These are phyloP conservation scores for Ustilago lituana DNA, from an alignment of 1,284 basidiomycete genomes.

Conservation along the genomic window DNA sequence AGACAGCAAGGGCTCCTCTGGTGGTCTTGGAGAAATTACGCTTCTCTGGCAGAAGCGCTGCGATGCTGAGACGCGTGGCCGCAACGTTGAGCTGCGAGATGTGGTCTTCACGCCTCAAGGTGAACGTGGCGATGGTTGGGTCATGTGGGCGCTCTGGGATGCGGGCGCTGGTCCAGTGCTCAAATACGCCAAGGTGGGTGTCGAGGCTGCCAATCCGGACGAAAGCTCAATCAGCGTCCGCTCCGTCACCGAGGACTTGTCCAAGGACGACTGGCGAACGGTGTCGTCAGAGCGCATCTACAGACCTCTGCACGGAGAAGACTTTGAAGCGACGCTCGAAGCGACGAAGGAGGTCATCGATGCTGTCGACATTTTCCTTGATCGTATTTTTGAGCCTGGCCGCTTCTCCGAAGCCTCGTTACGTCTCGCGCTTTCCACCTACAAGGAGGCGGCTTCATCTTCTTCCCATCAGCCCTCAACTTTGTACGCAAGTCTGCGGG, in stretches of 20 bases:
- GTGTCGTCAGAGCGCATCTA: slow-evolving; percentile 42
- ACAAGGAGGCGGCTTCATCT: slow-evolving; percentile 29
- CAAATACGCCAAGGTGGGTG: slow-evolving; percentile 44
- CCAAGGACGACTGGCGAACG: slow-evolving; percentile 50
- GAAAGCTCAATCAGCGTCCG: slow-evolving; percentile 35
- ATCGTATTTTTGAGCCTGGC: slow-evolving; percentile 56
- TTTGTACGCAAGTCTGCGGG: slow-evolving; percentile 33
- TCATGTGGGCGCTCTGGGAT: slow-evolving; percentile 63
- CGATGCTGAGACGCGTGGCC: slow-evolving; percentile 48
- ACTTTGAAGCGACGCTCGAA: slow-evolving; percentile 56
- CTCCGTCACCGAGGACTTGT: slow-evolving; percentile 23
- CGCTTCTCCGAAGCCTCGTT: slow-evolving; percentile 53
- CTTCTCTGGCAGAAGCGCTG: slow-evolving; percentile 60
- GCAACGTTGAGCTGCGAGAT: slow-evolving; percentile 60
- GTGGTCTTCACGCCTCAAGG: slow-evolving; percentile 43
- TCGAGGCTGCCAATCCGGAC: slow-evolving; percentile 33
- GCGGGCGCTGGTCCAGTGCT: slow-evolving; percentile 50
- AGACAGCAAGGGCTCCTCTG: slow-evolving; percentile 49
- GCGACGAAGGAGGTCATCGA: slow-evolving; percentile 32
- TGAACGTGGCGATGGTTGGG: slow-evolving; percentile 40
- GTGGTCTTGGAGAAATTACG: slow-evolving; percentile 55
- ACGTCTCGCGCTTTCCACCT: slow-evolving; percentile 25
- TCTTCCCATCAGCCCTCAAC: slow-evolving; percentile 16
- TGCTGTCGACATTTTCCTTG: slow-evolving; percentile 51
- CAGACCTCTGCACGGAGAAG: slow-evolving; percentile 53